phyloP scores from a whole-genome alignment of 2,329 filamentous ascomycete genomes.

The Colletotrichum lupini region DNA sequence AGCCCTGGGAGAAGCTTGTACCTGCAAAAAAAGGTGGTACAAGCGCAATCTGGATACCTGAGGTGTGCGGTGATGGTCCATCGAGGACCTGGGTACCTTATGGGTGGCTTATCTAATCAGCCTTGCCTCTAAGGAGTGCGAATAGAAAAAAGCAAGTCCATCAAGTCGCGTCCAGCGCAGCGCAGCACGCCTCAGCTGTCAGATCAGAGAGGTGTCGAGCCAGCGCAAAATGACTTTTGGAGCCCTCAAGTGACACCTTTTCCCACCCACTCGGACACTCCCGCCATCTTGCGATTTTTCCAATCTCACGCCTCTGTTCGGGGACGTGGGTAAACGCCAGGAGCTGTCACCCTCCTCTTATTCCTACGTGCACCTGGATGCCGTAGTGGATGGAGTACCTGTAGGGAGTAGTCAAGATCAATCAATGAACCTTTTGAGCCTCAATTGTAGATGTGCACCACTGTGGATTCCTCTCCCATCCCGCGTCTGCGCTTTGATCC shows the following conservation, averaged over 20 bases:
- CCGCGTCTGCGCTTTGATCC: background rate
- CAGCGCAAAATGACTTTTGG: background rate
- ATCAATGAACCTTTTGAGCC: background rate
- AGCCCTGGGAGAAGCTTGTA: background rate
- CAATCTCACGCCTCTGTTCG: background rate
- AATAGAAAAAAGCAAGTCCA: constrained; percentile 10
- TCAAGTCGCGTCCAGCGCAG: no score
- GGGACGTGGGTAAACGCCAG: background rate
- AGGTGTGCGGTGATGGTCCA: background rate
- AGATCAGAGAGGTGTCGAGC: background rate
- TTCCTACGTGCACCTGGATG: background rate
- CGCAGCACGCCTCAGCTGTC: constrained; percentile 2
- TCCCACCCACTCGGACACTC: background rate
- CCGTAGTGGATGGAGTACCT: no score
- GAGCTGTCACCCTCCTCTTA: background rate
- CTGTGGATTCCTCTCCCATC: no score
- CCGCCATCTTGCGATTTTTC: background rate
- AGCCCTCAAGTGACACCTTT: background rate
- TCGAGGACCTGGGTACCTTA: no score
- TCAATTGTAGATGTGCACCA: background rate
- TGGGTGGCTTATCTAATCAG: background rate
- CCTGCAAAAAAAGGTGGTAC: constrained; percentile 27
- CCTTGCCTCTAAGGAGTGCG: constrained; percentile 13
- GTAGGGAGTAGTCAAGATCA: background rate
- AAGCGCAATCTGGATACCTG: constrained; percentile 12